Percentiles rank a stretch among this genome's conserved stretches.
phyloP scores from a whole-genome alignment of 257 asterid genomes.

The Gynochthodes officinalis region DNA sequence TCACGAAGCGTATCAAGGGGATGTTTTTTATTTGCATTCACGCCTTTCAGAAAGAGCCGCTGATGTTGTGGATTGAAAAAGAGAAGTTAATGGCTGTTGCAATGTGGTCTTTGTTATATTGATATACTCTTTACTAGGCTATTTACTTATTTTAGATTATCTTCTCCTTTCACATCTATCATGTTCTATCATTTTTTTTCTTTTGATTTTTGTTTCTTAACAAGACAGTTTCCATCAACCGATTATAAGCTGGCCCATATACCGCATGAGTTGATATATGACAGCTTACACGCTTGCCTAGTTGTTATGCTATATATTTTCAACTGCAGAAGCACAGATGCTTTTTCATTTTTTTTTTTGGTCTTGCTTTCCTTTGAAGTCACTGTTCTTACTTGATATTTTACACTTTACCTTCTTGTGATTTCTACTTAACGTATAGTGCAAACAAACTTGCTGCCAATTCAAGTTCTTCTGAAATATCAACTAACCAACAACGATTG shows the following conservation, averaged over 20 bases:
- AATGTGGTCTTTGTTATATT: background rate
- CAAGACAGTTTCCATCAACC: no score
- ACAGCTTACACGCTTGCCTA: background rate
- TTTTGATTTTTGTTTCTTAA: no score
- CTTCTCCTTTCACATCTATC: no score
- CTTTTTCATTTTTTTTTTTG: background rate
- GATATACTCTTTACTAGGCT: background rate
- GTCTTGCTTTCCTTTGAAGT: constrained; percentile 10
- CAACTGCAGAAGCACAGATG: constrained; percentile 7
- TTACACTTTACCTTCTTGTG: no score
- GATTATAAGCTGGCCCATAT: no score
- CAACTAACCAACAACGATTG: no score
- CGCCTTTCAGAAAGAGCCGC: no score
- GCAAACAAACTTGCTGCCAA: background rate
- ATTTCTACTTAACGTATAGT: background rate
- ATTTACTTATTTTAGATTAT: no score
- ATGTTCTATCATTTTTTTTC: no score
- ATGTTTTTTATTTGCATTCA: no score
- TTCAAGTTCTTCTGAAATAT: no score
- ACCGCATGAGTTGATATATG: background rate
- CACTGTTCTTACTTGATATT: background rate
- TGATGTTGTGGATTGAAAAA: background rate
- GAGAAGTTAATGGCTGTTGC: background rate
- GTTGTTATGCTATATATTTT: background rate
- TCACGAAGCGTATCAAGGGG: no score